Evolutionary conservation across 169 alveolate genomes (phyloP), one percentile per base, ranked within the genome.

Genomic region (Theileria orientalis): DNA sequence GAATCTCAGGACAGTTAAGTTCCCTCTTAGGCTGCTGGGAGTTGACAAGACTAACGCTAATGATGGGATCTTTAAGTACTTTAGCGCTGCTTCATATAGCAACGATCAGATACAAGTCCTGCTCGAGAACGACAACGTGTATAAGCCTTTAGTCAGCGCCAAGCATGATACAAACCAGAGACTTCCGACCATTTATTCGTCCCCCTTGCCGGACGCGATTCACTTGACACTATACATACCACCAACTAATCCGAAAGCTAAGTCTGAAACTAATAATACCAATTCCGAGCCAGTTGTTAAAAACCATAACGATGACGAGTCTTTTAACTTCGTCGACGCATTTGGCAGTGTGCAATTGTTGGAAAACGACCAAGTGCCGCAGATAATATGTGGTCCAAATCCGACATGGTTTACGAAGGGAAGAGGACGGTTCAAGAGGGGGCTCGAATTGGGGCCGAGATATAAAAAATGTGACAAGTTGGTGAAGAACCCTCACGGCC

Each of bases 131-230:
- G 87, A 79, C 25, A 35, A 68, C 33, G 71, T 62, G 32, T 79
- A 44, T 44, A 79, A 79, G 44, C 87, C 87, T 9, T 54, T 79
- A 1, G 75, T 79, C 1, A 56, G 44, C 44, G 83, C 83, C 35
- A 79, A 71, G 21, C 83, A 79, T 49, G 86, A 76, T 32, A 37
- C 63, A 32, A 79, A 72, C 56, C 69, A 68, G 60, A 46, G 67
- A 35, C 78, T 79, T 30, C 87, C 87, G 56, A 23, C 67, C 2
- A 71, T 79, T 32, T 35, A 68, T 21, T 70, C 87, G 2, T 54
- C 83, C n/a, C 74, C 75, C 41, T 63, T 75, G 41, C 87, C 87
- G 32, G 87, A 79, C 64, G 87, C 76, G 27, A 79, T 79, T 8
- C 82, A 75, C 30, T 25, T 79, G 33, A n/a, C 69, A 56, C 42